A percentile compares a stretch with the other conserved stretches of the same genome.
These are phyloP conservation scores for Ramularia collo-cygni DNA, from an alignment of 2,329 filamentous ascomycete species.

Conservation along the genomic window DNA sequence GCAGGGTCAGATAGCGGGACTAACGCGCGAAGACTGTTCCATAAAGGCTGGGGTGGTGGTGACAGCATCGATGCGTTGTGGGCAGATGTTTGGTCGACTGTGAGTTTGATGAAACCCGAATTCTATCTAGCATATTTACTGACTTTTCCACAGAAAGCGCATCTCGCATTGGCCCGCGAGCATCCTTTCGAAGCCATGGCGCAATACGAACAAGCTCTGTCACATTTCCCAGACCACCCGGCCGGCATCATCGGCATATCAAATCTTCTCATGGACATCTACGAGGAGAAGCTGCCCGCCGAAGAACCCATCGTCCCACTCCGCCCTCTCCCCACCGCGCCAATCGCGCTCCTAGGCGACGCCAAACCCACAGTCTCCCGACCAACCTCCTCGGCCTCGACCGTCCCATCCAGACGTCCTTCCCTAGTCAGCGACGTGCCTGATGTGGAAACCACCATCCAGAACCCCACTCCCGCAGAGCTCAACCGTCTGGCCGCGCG, in stretches of 20 bases:
- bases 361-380: conserved; percentile 13
- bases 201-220: conserved; percentile 75
- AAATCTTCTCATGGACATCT: conserved; percentile 79
- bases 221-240: conserved; percentile 72
- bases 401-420: conserved; percentile 9
- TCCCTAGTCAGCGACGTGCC: conserved; percentile 11
- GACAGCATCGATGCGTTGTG: conserved; percentile 78
- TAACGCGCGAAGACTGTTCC: conserved; percentile 55
- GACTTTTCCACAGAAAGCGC: conserved; percentile 51
- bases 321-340: conserved; percentile 20
- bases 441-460: conserved; percentile 3
- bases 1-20: conserved; percentile 49
- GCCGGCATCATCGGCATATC: conserved; percentile 74
- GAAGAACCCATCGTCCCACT: conserved; percentile 45
- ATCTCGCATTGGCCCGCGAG: conserved; percentile 56
- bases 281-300: conserved; percentile 55
- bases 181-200: conserved; percentile 62
- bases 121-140: conserved; percentile 13
- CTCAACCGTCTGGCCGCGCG: conserved; percentile 81
- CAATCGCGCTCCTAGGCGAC: conserved; percentile 17
- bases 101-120: conserved; percentile 39
- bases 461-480: conserved; percentile 53
- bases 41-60: conserved; percentile 68
- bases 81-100: conserved; percentile 77
- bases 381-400: conserved; percentile 12